Evolutionary conservation across 2,329 filamentous ascomycete species (phyloP).

Genomic region (Pseudogymnoascus sp.): DNA sequence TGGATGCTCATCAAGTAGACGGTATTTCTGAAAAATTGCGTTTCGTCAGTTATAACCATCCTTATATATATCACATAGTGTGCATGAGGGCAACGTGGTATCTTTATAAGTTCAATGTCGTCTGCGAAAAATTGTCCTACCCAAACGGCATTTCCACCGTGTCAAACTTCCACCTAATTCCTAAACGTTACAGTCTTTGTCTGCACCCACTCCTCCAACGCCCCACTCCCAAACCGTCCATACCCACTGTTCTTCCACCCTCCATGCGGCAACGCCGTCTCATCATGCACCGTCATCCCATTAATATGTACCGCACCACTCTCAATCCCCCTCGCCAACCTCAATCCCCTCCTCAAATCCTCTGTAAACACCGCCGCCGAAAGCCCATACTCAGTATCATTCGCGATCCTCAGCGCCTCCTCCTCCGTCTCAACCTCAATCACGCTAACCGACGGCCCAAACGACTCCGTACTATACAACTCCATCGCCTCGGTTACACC

Average conservation of each 20-base stretch:
- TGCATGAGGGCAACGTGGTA: too few relatives aligned
- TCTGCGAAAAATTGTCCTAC: neutral
- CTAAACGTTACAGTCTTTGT: constrained; percentile 57
- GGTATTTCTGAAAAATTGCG: too few relatives aligned
- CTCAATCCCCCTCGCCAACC: constrained; percentile 57
- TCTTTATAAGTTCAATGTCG: neutral
- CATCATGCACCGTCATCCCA: constrained; percentile 58
- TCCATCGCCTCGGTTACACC: constrained; percentile 66
- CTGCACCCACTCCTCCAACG: constrained; percentile 54
- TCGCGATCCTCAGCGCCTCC: constrained; percentile 66
- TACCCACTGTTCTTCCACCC: constrained; percentile 58
- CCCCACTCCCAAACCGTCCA: constrained; percentile 49
- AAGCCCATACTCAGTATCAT: constrained; percentile 77
- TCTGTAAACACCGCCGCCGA: constrained; percentile 64
- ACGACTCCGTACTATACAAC: constrained; percentile 67
- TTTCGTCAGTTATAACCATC: too few relatives aligned
- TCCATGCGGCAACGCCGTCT: constrained; percentile 57
- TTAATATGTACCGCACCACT: constrained; percentile 64
- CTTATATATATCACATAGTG: too few relatives aligned
- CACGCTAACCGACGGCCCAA: constrained; percentile 69
- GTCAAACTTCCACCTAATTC: too few relatives aligned
- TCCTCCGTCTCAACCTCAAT: constrained; percentile 61
- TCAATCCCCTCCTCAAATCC: constrained; percentile 53
- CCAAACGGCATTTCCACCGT: neutral
- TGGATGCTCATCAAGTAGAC: too few relatives aligned